Evolutionary conservation across 163 green algal species (phyloP), one percentile per base, ranked within the genome.

Genomic region (Scenedesmus sp.): DNA sequence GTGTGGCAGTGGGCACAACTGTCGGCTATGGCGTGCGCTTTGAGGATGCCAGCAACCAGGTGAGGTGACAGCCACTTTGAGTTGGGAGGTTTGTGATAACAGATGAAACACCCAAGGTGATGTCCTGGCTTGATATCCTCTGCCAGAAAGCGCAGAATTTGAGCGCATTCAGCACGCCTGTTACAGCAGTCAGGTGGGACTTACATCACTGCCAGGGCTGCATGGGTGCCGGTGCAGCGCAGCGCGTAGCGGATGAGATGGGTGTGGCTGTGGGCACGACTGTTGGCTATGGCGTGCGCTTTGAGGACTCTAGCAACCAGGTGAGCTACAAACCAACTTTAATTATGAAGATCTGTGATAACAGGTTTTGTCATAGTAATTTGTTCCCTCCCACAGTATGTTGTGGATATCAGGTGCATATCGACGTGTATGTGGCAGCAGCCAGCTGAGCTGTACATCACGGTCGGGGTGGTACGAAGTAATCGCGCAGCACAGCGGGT

Each of bases 21-120:
- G 97, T 99, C 20, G 97, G 97, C 12, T 99, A 99, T 90, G 95
- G 97, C 55, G 99, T 99, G 60, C 96, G 98, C 7, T 99, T 99
- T 91, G 98, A 99, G 94, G 89, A 92, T 26, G 91, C 82, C 0
- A 52, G 82, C 74, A 93, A 85, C 77, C 89, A 83, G 92, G 66
- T 85, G 83, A 26, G 79, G 8, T 12, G 34, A 46, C 34, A 46
- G 2, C 54, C 9, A 23, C n/a, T 74, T 26, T 26, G 62, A 60
- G 62, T 26, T 52, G 10, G 57, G 1, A 5, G 59, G 55, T 46
- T 9, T 86, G 13, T 23, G 76, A 46, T 46, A 46, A 46, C 34
- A 46, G 34, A 46, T 46, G 34, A 46, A 46, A 46, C 34, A 46
- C 34, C 34, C 34, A 46, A 46, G 34, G 34, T 46, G 34, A 46